phyloP scores from a whole-genome alignment of 2,329 filamentous ascomycete species.

The Stemphylium vesicarium region DNA sequence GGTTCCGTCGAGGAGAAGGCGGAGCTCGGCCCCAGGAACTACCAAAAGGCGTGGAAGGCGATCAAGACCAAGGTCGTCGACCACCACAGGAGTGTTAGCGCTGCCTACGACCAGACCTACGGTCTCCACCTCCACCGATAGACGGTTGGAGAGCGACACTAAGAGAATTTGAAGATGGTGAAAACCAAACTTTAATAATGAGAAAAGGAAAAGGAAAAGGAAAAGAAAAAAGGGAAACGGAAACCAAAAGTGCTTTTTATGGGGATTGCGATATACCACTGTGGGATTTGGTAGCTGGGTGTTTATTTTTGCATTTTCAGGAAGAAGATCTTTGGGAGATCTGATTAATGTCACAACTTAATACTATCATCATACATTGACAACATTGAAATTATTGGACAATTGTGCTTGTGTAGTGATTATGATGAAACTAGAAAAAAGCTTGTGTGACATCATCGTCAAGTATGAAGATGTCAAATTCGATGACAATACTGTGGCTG shows the following conservation, averaged over 20 bases:
- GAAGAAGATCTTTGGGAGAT: neutral
- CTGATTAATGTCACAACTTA: neutral
- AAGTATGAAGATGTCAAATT: too few relatives aligned
- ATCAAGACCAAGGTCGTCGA: slow-evolving; percentile 39
- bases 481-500: too few relatives aligned
- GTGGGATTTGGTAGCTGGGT: neutral
- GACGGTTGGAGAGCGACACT: too few relatives aligned
- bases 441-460: too few relatives aligned
- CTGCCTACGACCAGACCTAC: slow-evolving; percentile 27
- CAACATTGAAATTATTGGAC: too few relatives aligned
- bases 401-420: too few relatives aligned
- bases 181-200: neutral
- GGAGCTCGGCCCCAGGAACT: slow-evolving; percentile 22
- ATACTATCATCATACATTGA: neutral
- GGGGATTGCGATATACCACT: slow-evolving; percentile 9
- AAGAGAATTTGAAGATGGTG: neutral
- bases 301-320: neutral
- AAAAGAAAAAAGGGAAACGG: neutral
- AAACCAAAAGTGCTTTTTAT: slow-evolving; percentile 11
- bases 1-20: neutral
- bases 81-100: slow-evolving; percentile 39
- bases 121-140: slow-evolving; percentile 8
- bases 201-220: neutral
- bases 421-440: too few relatives aligned
- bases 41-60: slow-evolving; percentile 32